Conservation (phyloP, 1,139 yeast genomes). For the Suhomyces kunorum region DNA sequence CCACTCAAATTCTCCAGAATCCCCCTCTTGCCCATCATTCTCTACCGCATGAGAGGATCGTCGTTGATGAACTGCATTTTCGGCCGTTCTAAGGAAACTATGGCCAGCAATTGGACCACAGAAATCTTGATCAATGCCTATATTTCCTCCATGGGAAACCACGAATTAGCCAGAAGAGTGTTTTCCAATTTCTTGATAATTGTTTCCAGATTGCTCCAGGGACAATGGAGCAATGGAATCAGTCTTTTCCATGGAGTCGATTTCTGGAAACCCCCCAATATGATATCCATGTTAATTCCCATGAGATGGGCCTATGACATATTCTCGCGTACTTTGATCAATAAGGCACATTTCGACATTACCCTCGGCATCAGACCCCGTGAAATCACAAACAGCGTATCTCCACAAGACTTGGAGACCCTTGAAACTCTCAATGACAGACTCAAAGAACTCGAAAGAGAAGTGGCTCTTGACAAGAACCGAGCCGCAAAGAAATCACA, state of each 20-base stretch:
- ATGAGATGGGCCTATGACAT: conserved; percentile 41
- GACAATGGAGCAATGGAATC: conserved; percentile 3
- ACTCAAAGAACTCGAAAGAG: conserved; percentile 8
- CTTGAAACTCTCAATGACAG: conserved; percentile 27
- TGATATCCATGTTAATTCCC: conserved; percentile 41
- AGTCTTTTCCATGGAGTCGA: conserved; percentile 26
- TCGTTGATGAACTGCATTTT: conserved; percentile 36
- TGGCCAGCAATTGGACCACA: conserved; percentile 27
- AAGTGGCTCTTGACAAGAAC: background rate
- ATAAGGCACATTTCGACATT: conserved; percentile 44
- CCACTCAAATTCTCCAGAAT: conserved; percentile 44
- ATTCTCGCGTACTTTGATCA: conserved; percentile 43
- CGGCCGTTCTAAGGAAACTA: conserved; percentile 16
- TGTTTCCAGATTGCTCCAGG: background rate
- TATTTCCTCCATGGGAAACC: conserved; percentile 44
- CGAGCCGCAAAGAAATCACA: background rate
- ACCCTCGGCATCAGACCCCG: conserved; percentile 36
- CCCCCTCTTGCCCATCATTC: conserved; percentile 42
- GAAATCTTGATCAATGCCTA: conserved; percentile 42
- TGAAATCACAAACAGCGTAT: conserved; percentile 38
- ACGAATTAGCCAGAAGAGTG: conserved; percentile 28
- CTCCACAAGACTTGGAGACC: conserved; percentile 24
- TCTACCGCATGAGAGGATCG: conserved; percentile 43
- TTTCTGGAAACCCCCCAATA: conserved; percentile 33
- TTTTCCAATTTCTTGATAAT: conserved; percentile 14